A percentile compares a stretch with the other conserved stretches of the same genome.
These are phyloP conservation scores for Linderniella brevidens DNA, from an alignment of 257 asterid species.

Conservation along the genomic window DNA sequence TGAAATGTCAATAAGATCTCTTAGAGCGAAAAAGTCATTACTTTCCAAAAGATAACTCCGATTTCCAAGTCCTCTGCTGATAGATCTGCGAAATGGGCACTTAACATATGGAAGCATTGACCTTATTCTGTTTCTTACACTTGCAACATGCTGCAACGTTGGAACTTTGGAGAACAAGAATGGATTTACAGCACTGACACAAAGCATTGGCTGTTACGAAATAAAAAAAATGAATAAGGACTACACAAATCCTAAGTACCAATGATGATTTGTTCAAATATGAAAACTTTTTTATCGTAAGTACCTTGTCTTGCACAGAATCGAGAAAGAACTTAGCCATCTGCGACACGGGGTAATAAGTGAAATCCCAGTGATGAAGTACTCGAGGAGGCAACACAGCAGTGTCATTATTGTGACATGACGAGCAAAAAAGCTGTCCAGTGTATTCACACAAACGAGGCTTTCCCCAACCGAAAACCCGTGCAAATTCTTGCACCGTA, in stretches of 20 bases:
- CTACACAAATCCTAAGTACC: too few species aligned
- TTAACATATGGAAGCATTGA: constrained; percentile 65
- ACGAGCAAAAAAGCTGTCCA: constrained; percentile 75
- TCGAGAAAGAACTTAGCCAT: constrained; percentile 80
- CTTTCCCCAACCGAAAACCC: constrained; percentile 83
- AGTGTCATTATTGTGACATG: constrained; percentile 72
- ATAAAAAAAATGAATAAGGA: constrained; percentile 3
- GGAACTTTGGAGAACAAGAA: constrained; percentile 70
- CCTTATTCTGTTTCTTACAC: constrained; percentile 59
- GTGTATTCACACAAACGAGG: constrained; percentile 91
- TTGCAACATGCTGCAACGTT: constrained; percentile 77
- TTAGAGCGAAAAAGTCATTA: constrained; percentile 72
- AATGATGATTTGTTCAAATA: too few species aligned
- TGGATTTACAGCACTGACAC: constrained; percentile 95
- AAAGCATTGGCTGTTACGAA: constrained; percentile 93
- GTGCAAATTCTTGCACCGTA: constrained; percentile 48
- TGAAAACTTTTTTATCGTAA: constrained; percentile 1
- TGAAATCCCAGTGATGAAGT: constrained; percentile 83
- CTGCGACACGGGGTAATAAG: constrained; percentile 73
- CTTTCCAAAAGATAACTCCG: constrained; percentile 92
- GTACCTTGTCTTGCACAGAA: constrained; percentile 78
- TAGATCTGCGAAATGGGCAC: constrained; percentile 63
- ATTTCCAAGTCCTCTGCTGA: constrained; percentile 68
- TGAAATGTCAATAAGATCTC: constrained; percentile 83
- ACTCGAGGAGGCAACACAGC: constrained; percentile 88